Conservation (phyloP, 2,329 filamentous ascomycete species). For the Macroventuria anomochaeta region DNA sequence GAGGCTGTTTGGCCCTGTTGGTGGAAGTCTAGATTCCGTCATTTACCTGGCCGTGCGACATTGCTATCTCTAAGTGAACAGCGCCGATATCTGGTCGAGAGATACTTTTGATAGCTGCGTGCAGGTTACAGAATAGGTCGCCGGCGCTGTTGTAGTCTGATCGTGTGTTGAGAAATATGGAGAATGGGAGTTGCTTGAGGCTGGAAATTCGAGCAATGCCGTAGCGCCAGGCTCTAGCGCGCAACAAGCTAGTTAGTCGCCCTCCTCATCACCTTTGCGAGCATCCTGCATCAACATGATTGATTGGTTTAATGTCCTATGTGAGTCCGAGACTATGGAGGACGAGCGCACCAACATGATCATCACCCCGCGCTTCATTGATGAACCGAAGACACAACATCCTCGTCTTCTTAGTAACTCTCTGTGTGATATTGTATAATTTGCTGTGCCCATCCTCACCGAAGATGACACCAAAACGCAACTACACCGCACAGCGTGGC, state of each 20-base stretch:
- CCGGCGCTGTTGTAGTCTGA: too few relatives aligned
- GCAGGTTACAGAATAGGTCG: too few relatives aligned
- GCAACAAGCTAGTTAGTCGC: background rate
- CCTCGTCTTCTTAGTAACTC: background rate
- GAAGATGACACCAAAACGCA: constrained; percentile 8
- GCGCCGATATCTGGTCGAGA: background rate
- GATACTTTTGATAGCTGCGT: background rate
- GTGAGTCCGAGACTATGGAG: too few relatives aligned
- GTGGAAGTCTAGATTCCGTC: background rate
- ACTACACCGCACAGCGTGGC: constrained; percentile 18
- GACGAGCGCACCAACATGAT: background rate
- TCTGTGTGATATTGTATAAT: background rate
- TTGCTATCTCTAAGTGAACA: background rate
- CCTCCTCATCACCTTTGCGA: background rate
- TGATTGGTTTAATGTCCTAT: too few relatives aligned
- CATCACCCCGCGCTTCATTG: background rate
- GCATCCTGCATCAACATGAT: too few relatives aligned
- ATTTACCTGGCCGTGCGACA: background rate
- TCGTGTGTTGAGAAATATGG: too few relatives aligned
- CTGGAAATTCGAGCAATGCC: background rate
- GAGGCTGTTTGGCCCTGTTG: background rate
- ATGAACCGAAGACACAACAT: background rate
- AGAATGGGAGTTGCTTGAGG: background rate
- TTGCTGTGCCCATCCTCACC: background rate
- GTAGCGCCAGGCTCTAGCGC: background rate